Evolutionary conservation across 2,329 filamentous ascomycete genomes (phyloP), one percentile per base, ranked within the genome.

Genomic region (Stachybotrys chlorohalonatus): DNA sequence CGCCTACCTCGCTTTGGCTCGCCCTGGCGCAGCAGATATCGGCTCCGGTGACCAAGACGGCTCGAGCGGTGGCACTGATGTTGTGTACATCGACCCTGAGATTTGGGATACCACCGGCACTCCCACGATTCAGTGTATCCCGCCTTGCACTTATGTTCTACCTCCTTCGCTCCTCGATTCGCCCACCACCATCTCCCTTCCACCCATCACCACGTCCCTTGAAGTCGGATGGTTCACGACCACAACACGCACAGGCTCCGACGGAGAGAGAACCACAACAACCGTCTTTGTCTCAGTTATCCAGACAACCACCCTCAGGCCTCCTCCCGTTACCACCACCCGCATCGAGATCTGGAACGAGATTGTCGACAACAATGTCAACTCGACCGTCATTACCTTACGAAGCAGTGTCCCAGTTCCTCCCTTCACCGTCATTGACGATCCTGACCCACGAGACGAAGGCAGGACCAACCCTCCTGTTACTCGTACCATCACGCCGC

Each of bases 1-100:
- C 7, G 53, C 53, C 16, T 54, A 47, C 47, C 32, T 54, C 7
- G 47, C 53, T 5, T 32, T 54, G 16, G 53, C 53, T n/a, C n/a
- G n/a, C 16, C 30, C 42, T n/a, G 47, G 49, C 32, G 32, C 11
- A 11, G 53, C 32, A 5, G 53, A 54, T 7, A 42, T 54, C 6
- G 53, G 53, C 15, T 17, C 17, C 52, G 42, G 42, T 48, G 50
- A 39, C 32, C 47, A 17, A 16, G 36, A 45, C 9, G 16, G 24
- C 5, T 17, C 15, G 30, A 32, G 45, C 5, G 50, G 36, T 16
- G 53, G 53, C n/a, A 51, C 53, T 15, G 47, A 47, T 7, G 47
- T 16, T 31, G 53, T 54, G 3, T 54, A 49, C 31, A 51, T 54
- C 31, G 53, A 54, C 24, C 53, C 53, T 11, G 17, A 32, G 16